These are phyloP conservation scores for Casaregolazyma suthepensis DNA, from an alignment of 1,139 yeast species.

Conservation along the genomic window DNA sequence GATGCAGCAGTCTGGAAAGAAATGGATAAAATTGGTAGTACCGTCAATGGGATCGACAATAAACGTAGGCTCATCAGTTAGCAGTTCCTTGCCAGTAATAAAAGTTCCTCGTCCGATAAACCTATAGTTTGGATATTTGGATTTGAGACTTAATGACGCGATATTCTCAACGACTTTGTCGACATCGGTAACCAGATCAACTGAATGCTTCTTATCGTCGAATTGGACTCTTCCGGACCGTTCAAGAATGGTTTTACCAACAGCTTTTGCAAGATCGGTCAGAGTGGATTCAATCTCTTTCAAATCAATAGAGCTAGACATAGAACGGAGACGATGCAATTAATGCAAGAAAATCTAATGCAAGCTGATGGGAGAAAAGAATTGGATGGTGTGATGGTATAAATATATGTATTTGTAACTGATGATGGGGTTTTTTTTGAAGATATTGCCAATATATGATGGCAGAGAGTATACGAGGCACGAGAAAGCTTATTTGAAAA, in stretches of 20 bases:
- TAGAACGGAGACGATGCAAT: background rate
- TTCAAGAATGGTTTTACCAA: slow-evolving; percentile 44
- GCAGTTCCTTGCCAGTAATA: slow-evolving; percentile 39
- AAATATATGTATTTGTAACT: background rate
- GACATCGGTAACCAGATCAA: slow-evolving; percentile 53
- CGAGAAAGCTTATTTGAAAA: too few relatives aligned
- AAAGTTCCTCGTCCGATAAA: slow-evolving; percentile 58
- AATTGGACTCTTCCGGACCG: slow-evolving; percentile 44
- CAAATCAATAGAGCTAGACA: slow-evolving; percentile 13
- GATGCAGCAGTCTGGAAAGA: slow-evolving; percentile 54
- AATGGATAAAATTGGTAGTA: slow-evolving; percentile 55
- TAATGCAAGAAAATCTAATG: background rate
- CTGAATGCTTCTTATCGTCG: slow-evolving; percentile 51
- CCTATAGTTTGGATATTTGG: slow-evolving; percentile 41
- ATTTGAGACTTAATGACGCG: slow-evolving; percentile 35
- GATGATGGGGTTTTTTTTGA: background rate
- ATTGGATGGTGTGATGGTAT: background rate
- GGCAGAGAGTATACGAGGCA: background rate
- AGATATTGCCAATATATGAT: too few relatives aligned
- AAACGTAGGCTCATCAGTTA: slow-evolving; percentile 51
- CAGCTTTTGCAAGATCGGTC: slow-evolving; percentile 44
- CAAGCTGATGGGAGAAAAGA: background rate
- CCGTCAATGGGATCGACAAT: slow-evolving; percentile 60
- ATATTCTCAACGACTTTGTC: slow-evolving; percentile 50
- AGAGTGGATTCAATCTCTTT: slow-evolving; percentile 38